Evolutionary conservation across 1,139 yeast species (phyloP).

Genomic region (Yamadazyma spencermartinsiae): DNA sequence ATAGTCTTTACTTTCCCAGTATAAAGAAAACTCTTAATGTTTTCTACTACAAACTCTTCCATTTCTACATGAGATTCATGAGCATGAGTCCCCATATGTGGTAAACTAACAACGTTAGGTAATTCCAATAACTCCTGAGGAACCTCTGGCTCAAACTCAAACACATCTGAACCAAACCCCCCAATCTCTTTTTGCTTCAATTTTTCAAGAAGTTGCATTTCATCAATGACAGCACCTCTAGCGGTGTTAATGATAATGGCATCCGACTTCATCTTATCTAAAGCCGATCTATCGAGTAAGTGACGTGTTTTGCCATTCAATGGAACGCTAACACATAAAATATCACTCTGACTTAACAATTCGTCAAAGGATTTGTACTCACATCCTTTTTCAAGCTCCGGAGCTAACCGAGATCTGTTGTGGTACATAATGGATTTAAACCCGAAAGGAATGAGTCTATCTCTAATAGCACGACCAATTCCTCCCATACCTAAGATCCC

Average conservation of each 20-base stretch:
- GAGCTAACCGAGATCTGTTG: constrained; percentile 54
- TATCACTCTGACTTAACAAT: constrained; percentile 52
- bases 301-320: constrained; percentile 60
- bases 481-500: constrained; percentile 81
- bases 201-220: constrained; percentile 57
- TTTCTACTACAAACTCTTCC: constrained; percentile 56
- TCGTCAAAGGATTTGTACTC: constrained; percentile 60
- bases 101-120: constrained; percentile 64
- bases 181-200: constrained; percentile 71
- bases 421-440: constrained; percentile 59
- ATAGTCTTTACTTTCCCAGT: constrained; percentile 65
- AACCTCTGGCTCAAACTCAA: constrained; percentile 77
- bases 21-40: constrained; percentile 40
- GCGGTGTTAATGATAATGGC: constrained; percentile 69
- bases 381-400: constrained; percentile 58
- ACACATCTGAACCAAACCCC: constrained; percentile 80
- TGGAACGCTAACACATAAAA: constrained; percentile 64
- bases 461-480: constrained; percentile 68
- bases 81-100: constrained; percentile 84
- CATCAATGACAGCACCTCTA: constrained; percentile 75
- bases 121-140: constrained; percentile 54
- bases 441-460: constrained; percentile 64
- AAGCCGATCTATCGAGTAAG: constrained; percentile 50
- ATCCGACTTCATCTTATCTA: constrained; percentile 63
- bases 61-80: constrained; percentile 55